Evolutionary conservation across 2,329 filamentous ascomycete genomes (phyloP).

Genomic region (Magnaporthiopsis poae): DNA sequence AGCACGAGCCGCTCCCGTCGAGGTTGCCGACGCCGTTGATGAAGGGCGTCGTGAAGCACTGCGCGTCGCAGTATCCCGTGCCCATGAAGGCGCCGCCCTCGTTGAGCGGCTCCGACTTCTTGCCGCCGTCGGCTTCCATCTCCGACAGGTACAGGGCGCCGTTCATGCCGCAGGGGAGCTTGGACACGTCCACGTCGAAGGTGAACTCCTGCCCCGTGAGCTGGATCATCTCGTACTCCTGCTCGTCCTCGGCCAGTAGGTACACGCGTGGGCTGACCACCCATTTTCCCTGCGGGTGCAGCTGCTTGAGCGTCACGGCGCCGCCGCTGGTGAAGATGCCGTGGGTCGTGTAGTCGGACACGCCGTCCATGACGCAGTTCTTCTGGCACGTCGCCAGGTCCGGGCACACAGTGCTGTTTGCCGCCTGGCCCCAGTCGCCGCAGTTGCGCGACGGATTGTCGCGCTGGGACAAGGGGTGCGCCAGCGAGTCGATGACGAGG

Average conservation of each 20-base stretch:
- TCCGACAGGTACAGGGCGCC: slow-evolving; percentile 51
- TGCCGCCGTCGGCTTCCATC: slow-evolving; percentile 51
- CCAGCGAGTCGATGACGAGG: slow-evolving; percentile 17
- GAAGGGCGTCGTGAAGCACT: slow-evolving; percentile 35
- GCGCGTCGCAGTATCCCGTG: slow-evolving; percentile 47
- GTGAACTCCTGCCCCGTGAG: slow-evolving; percentile 50
- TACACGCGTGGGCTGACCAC: slow-evolving; percentile 37
- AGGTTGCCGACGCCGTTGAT: slow-evolving; percentile 23
- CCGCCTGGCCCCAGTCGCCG: slow-evolving; percentile 10
- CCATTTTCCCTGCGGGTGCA: slow-evolving; percentile 12
- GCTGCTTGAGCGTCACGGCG: slow-evolving; percentile 18
- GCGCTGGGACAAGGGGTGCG: slow-evolving; percentile 15
- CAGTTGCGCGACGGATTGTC: slow-evolving; percentile 12
- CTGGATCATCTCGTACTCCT: slow-evolving; percentile 47
- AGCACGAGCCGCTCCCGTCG: slow-evolving; percentile 29
- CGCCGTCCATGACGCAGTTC: slow-evolving; percentile 41
- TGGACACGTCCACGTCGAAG: slow-evolving; percentile 53
- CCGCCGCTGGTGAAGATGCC: slow-evolving; percentile 16
- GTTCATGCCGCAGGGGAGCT: slow-evolving; percentile 53
- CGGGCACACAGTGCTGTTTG: slow-evolving; percentile 31
- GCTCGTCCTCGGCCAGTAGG: slow-evolving; percentile 41
- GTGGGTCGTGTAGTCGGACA: slow-evolving; percentile 29
- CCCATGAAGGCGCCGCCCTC: slow-evolving; percentile 46
- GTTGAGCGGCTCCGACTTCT: slow-evolving; percentile 31
- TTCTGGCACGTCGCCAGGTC: slow-evolving; percentile 33